phyloP scores from a whole-genome alignment of 2,329 filamentous ascomycete genomes.

The Emydomyces testavorans region DNA sequence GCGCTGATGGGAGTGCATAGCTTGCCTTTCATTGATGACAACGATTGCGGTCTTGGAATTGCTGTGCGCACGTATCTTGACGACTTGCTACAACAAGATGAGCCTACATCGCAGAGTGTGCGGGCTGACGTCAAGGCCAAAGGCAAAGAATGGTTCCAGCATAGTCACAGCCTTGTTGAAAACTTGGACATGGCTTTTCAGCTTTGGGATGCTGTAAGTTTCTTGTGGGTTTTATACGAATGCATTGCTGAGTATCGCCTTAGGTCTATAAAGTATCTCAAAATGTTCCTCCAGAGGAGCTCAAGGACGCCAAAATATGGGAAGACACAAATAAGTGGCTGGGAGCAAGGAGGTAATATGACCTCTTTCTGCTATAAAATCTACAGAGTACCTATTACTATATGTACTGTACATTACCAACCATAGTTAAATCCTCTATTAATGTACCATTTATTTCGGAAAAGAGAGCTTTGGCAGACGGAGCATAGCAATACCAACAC shows the following conservation, averaged over 20 bases:
- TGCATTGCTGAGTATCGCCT: constrained; percentile 13
- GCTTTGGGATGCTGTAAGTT: constrained; percentile 53
- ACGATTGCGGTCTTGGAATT: constrained; percentile 38
- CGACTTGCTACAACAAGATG: constrained; percentile 44
- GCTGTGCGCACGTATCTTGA: constrained; percentile 40
- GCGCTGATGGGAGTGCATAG: constrained; percentile 16
- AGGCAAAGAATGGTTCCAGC: constrained; percentile 50
- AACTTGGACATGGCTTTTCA: constrained; percentile 51
- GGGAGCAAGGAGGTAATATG: constrained; percentile 25
- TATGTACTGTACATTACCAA: constrained; percentile 7
- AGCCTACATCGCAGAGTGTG: constrained; percentile 42
- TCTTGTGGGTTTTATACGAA: not conserved
- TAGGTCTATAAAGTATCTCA: constrained; percentile 50
- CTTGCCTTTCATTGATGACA: constrained; percentile 36
- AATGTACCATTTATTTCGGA: constrained; percentile 5
- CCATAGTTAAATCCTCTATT: not conserved
- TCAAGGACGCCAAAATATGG: constrained; percentile 45
- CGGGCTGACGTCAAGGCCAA: constrained; percentile 42
- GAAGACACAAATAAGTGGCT: constrained; percentile 52
- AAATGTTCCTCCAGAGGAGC: constrained; percentile 38
- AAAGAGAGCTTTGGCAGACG: not conserved
- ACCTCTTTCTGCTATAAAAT: not conserved
- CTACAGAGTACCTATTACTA: too few relatives aligned
- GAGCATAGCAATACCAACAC: not conserved
- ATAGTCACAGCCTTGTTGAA: constrained; percentile 46